A percentile compares a stretch with the other conserved stretches of the same genome.
These are phyloP conservation scores for Lactarius pseudohatsudake DNA, from an alignment of 768 basidiomycete genomes.

Conservation along the genomic window DNA sequence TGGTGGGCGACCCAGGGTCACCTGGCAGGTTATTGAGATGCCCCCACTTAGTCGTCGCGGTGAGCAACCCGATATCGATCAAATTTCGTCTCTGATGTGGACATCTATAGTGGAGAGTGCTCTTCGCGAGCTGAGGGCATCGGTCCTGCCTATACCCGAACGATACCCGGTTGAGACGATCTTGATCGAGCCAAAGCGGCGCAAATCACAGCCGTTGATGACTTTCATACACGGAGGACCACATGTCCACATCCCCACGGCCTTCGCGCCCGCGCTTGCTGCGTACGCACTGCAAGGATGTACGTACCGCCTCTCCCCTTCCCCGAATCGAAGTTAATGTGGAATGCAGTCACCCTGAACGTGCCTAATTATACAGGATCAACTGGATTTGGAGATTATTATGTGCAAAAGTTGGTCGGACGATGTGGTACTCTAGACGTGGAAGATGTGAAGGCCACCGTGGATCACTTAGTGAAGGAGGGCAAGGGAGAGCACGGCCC, in stretches of 20 bases:
- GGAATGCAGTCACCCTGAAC: constrained; percentile 31
- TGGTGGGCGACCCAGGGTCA: constrained; percentile 11
- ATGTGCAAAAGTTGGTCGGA: constrained; percentile 34
- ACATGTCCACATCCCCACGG: constrained; percentile 30
- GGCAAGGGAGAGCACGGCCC: constrained; percentile 30
- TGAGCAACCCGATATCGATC: constrained; percentile 7
- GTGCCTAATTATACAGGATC: constrained; percentile 39
- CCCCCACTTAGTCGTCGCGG: constrained; percentile 20
- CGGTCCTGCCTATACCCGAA: constrained; percentile 22
- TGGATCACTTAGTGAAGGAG: constrained; percentile 32
- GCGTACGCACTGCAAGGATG: constrained; percentile 32
- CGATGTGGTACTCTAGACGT: constrained; percentile 38
- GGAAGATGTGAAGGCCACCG: constrained; percentile 33
- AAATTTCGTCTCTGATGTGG: background rate
- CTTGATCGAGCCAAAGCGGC: constrained; percentile 20
- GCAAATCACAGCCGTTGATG: constrained; percentile 20
- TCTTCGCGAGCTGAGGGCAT: constrained; percentile 17
- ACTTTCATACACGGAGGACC: constrained; percentile 38
- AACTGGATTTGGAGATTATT: constrained; percentile 36
- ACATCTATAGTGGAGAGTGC: constrained; percentile 17
- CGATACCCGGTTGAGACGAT: constrained; percentile 29
- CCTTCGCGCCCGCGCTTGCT: constrained; percentile 26
- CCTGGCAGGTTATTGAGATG: constrained; percentile 27
- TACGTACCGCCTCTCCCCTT: constrained; percentile 19
- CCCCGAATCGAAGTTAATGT: background rate